Base-by-base conservation (phyloP, 257 asterid species). In the Solanum piurae region DNA sequence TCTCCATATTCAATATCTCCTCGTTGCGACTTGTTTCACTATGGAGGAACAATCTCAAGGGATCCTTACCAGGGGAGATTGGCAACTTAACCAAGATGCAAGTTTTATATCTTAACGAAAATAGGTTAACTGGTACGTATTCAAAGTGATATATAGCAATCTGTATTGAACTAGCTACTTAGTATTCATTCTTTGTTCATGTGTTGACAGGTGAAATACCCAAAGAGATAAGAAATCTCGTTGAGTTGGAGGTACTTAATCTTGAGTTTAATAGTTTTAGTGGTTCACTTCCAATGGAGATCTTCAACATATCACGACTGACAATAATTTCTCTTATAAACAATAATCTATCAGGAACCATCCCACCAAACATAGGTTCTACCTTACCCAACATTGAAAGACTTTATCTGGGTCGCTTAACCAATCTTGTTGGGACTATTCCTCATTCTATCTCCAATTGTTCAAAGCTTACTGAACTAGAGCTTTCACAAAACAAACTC, bases 251-350 rank as follows among this genome's bases (percentile, higher is more conserved):
- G 13, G 29, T 1, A 3, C 5, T 46, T 12, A 0, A 0, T 27
- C 0, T 10, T 7, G 29, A 5, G 16, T 3, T 8, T 0, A 58
- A 58, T 25, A 82, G 31, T 2, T 16, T 46, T 10, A 82, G 29
- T 14, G 86, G 86, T 31, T 14, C 25, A 82, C 18, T 25, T 27
- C 12, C 5, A 6, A 52, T 5, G 27, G 42, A 18, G 4, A 33
- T 16, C 4, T 72, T 33, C 79, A 72, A 33, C 42, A 72, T 72
- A 16, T 33, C 79, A 18, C 1, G 14, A 1, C 7, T 69, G 11
- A 72, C 13, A 33, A 0, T 0, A 7, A 3, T 69, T 29, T 0
- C 3, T 1, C 60, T 52, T 52, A 5, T 23, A 52, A 0, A 0
- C 3, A 38, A 37, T 2, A 7, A 37, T 37, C 1, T 37, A 37